Evolutionary conservation across 345 rosid genomes (phyloP).

Genomic region (Eucalyptus albens): DNA sequence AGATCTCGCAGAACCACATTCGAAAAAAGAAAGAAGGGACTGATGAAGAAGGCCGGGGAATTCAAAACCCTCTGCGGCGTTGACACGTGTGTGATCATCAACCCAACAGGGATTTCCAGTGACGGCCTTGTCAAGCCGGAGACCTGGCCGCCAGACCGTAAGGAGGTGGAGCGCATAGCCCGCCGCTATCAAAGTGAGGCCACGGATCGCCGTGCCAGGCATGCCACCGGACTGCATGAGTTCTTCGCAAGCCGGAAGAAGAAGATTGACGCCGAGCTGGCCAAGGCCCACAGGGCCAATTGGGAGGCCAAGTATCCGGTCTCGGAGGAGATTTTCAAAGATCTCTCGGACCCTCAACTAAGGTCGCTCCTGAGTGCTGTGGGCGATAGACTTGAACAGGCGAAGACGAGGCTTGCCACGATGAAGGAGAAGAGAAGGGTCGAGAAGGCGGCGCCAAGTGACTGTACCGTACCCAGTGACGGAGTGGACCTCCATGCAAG

Average conservation of each 20-base stretch:
- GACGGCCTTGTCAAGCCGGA: background rate
- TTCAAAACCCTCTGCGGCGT: background rate
- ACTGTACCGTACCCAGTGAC: background rate
- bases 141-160: background rate
- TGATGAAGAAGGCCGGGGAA: background rate
- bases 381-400: background rate
- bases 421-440: background rate
- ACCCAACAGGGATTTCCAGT: background rate
- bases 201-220: background rate
- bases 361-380: background rate
- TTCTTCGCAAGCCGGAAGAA: background rate
- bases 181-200: background rate
- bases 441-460: background rate
- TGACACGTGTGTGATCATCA: background rate
- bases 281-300: background rate
- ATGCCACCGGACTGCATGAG: background rate
- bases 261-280: background rate
- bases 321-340: background rate
- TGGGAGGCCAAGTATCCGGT: background rate
- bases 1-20: background rate
- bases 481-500: background rate
- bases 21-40: background rate
- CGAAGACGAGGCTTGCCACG: background rate
- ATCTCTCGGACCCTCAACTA: background rate
- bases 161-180: background rate